phyloP scores from a whole-genome alignment of 1,284 basidiomycete genomes.

The Pholiota adiposa region DNA sequence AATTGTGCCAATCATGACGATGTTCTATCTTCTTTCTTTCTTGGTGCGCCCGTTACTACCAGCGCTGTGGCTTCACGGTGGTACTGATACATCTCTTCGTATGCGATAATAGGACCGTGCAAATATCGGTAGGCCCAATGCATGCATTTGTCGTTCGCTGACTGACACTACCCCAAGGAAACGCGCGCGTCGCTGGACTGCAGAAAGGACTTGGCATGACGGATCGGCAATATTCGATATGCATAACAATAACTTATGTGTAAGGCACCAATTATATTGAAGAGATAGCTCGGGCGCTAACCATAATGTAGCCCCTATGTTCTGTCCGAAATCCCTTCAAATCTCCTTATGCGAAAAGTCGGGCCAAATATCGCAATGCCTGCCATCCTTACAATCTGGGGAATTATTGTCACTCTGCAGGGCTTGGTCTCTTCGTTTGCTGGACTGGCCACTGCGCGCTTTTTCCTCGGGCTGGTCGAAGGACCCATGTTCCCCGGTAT shows the following conservation, averaged over 20 bases:
- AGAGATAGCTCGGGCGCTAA: not conserved
- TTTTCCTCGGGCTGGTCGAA: constrained; percentile 61
- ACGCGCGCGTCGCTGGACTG: constrained; percentile 61
- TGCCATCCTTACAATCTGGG: constrained; percentile 55
- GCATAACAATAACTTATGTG: constrained; percentile 54
- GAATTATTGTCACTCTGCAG: constrained; percentile 51
- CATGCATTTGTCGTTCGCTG: not conserved
- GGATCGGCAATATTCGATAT: constrained; percentile 48
- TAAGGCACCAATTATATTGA: constrained; percentile 26
- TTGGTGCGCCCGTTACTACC: constrained; percentile 35
- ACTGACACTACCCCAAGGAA: constrained; percentile 33
- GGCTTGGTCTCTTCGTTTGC: constrained; percentile 53
- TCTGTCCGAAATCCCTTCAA: constrained; percentile 57
- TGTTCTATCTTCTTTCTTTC: constrained; percentile 53
- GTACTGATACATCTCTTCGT: not conserved
- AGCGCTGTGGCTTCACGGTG: not conserved
- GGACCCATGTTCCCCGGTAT: constrained; percentile 61
- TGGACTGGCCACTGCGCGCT: constrained; percentile 55
- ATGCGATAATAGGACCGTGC: constrained; percentile 32
- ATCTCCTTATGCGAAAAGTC: constrained; percentile 51
- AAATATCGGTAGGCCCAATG: constrained; percentile 32
- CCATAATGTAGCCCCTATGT: constrained; percentile 51
- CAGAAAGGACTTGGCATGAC: constrained; percentile 51
- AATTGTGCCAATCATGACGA: constrained; percentile 38
- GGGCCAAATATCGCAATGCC: constrained; percentile 59